Evolutionary conservation across 306 rosid genomes (phyloP).

Genomic region (Gynostemma pentaphyllum): DNA sequence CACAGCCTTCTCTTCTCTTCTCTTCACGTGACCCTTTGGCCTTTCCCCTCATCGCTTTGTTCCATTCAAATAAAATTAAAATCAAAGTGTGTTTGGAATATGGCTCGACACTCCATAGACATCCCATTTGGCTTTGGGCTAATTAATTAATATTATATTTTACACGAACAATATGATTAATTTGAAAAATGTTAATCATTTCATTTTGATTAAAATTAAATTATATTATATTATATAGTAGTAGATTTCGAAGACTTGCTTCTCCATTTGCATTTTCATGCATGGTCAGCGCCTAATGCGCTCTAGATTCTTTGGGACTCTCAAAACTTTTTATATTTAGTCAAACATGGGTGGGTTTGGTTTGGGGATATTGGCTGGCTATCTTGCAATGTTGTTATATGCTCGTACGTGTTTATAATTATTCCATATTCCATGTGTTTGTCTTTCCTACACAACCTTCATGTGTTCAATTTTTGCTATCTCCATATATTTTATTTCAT

Average conservation of each 20-base stretch:
- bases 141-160: no score
- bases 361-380: no score
- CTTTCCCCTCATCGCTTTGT: conserved; percentile 55
- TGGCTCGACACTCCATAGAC: neutral
- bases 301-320: conserved; percentile 93
- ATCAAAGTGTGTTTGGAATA: neutral
- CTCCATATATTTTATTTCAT: neutral
- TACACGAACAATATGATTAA: neutral
- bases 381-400: conserved; percentile 56
- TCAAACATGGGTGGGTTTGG: conserved; percentile 35
- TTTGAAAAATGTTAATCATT: neutral
- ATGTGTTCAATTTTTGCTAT: conserved; percentile 3
- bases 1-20: no score
- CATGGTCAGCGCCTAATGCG: conserved; percentile 99
- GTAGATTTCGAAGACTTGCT: neutral
- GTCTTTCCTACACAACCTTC: conserved; percentile 22
- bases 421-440: conserved; percentile 63
- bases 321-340: neutral
- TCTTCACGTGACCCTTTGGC: conserved; percentile 65
- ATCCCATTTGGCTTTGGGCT: no score
- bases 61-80: no score
- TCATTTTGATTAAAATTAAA: no score
- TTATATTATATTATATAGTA: neutral
- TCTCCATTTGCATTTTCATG: conserved; percentile 3
- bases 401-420: conserved; percentile 30